Base-by-base conservation (phyloP, 306 rosid genomes). In the Glycine tomentella region DNA sequence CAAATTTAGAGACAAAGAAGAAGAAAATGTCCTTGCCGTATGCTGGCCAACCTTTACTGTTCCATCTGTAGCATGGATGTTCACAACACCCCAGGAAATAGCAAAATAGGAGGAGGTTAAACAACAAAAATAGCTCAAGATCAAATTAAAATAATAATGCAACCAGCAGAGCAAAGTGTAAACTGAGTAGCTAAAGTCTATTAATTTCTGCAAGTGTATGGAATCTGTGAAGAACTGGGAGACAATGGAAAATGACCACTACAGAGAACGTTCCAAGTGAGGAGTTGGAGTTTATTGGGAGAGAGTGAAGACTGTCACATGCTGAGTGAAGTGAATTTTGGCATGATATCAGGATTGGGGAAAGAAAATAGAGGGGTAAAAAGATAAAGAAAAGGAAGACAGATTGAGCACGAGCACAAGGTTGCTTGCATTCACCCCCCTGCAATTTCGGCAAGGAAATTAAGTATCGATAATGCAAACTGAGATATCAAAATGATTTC, bases 391-490 rank as follows among this genome's bases (percentile, higher is more conserved):
- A 14, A 68, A 68, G 34, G 68, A 14, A 34, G 17, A 25, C 3
- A 57, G 8, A 25, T 55, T 20, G 13, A 45, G 59, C 38, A 63
- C 76, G 84, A 74, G 87, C 94, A 90, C 92, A 89, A 55, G 81
- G 77, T 40, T 12, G 59, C 56, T 55, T 72, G 49, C 75, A 59
- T 82, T 75, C 84, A 52, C 45, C 83, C 59, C 65, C 91, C 97
- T 89, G 87, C 77, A 82, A 83, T 67, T 81, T 84, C 77, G n/a
- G 72, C 70, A 84, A 83, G 53, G 17, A 77, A 67, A 75, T 75
- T 8, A 62, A 57, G 67, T 14, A 58, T 67, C 71, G 52, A 67
- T 69, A 61, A 75, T 66, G 33, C 62, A 72, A 65, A 77, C 45
- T 55, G 5, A 72, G 10, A 61, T 55, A 64, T 20, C 10, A 36